Conservation (phyloP, 805 yeast species). For the Wickerhamomyces chaumierensis region DNA sequence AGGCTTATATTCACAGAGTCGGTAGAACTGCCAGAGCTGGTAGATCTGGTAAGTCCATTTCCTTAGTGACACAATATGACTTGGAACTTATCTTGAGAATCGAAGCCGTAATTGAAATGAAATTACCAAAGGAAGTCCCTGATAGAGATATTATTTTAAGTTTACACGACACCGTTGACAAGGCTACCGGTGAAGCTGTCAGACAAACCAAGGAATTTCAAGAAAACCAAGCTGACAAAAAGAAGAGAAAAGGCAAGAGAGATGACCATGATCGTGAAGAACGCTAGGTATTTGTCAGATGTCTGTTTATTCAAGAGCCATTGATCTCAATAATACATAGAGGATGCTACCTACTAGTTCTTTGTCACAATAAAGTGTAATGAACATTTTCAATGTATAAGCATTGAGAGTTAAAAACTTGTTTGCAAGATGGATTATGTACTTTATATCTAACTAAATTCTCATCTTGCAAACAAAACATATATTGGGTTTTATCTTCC, state of each 20-base stretch:
- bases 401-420: too few species aligned
- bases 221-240: slow-evolving; percentile 10
- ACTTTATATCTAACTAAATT: too few species aligned
- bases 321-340: too few species aligned
- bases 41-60: slow-evolving; percentile 75
- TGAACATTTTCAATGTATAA: too few species aligned
- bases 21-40: slow-evolving; percentile 97
- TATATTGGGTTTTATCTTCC: too few species aligned
- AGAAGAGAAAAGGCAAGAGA: slow-evolving; percentile 9
- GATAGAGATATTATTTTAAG: slow-evolving; percentile 68
- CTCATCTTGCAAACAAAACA: too few species aligned
- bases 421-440: too few species aligned
- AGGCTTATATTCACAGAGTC: slow-evolving; percentile 77
- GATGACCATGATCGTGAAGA: slow-evolving; percentile 18
- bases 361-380: too few species aligned
- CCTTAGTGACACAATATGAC: slow-evolving; percentile 91
- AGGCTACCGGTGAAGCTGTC: slow-evolving; percentile 85
- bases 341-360: too few species aligned
- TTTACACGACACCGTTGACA: slow-evolving; percentile 78
- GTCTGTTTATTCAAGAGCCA: too few species aligned
- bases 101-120: slow-evolving; percentile 77
- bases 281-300: slow-evolving; percentile 5
- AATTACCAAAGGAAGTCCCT: slow-evolving; percentile 73
- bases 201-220: slow-evolving; percentile 25
- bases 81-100: slow-evolving; percentile 79